Percentiles rank a stretch among this genome's conserved stretches.
Evolutionary conservation across 495 filamentous ascomycete genomes (phyloP).

Genomic region (Arthonia radiata): DNA sequence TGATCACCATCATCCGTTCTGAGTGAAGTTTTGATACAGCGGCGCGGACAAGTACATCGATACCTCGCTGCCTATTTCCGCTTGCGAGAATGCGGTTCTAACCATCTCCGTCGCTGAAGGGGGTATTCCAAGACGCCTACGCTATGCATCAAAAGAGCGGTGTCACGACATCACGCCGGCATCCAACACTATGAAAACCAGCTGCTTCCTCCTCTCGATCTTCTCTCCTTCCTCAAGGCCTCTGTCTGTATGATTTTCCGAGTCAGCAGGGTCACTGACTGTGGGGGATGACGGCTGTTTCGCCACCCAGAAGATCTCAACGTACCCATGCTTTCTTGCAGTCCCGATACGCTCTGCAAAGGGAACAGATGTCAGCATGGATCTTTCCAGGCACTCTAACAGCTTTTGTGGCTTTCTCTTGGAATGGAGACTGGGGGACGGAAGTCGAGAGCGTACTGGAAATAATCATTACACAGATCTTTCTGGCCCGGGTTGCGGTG

Average conservation of each 20-base stretch:
- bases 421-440: background rate
- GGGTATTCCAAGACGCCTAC: background rate
- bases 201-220: background rate
- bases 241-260: background rate
- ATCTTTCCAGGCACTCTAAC: no score
- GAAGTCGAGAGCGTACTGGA: slow-evolving; percentile 36
- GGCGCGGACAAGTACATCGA: no score
- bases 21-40: no score
- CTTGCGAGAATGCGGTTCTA: no score
- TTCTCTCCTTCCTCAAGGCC: background rate
- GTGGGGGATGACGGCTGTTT: no score
- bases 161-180: background rate
- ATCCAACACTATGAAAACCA: background rate
- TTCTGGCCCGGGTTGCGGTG: slow-evolving; percentile 64
- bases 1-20: no score
- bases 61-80: no score
- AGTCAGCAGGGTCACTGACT: no score
- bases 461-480: slow-evolving; percentile 79
- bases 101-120: no score
- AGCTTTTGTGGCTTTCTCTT: background rate
- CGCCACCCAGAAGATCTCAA: background rate
- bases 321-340: background rate
- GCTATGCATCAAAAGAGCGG: background rate
- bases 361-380: background rate
- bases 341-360: background rate